Evolutionary conservation across 2,329 filamentous ascomycete species (phyloP).

Genomic region (Rhexocercosporidium sp.): DNA sequence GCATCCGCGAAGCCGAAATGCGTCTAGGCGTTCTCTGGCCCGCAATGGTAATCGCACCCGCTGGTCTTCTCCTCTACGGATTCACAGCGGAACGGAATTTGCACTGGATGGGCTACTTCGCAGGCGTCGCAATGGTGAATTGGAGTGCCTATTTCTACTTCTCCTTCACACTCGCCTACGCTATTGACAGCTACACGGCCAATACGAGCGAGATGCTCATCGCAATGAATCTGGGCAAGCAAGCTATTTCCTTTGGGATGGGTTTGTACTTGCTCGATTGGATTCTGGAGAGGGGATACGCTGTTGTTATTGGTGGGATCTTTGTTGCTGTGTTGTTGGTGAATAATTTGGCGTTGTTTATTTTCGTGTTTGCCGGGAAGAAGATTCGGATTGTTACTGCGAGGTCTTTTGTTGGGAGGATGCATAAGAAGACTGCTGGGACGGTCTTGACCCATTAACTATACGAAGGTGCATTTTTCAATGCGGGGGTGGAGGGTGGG

Average conservation of each 20-base stretch:
- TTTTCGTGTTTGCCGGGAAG: conserved; percentile 59
- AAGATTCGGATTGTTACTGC: conserved; percentile 52
- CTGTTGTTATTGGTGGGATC: conserved; percentile 55
- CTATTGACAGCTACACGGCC: conserved; percentile 62
- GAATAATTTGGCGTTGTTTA: conserved; percentile 54
- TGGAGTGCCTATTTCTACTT: conserved; percentile 60
- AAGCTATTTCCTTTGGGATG: conserved; percentile 60
- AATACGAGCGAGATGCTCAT: conserved; percentile 69
- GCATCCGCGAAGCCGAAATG: conserved; percentile 50
- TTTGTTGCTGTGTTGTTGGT: conserved; percentile 54
- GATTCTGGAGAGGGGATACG: conserved; percentile 55
- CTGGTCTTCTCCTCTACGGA: conserved; percentile 61
- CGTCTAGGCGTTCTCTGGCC: conserved; percentile 51
- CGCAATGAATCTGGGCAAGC: conserved; percentile 62
- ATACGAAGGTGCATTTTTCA: not conserved
- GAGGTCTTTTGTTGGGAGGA: conserved; percentile 52
- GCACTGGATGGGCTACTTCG: conserved; percentile 60
- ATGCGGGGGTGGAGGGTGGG: not conserved
- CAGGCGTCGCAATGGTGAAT: conserved; percentile 54
- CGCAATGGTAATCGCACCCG: conserved; percentile 58
- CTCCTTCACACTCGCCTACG: conserved; percentile 64
- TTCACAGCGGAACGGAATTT: conserved; percentile 56
- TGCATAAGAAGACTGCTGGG: conserved; percentile 47
- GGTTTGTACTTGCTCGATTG: conserved; percentile 56
- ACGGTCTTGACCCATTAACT: conserved; percentile 42